These are phyloP conservation scores for Tetradesmus lagerheimii DNA, from an alignment of 139 green algal species.

Conservation along the genomic window DNA sequence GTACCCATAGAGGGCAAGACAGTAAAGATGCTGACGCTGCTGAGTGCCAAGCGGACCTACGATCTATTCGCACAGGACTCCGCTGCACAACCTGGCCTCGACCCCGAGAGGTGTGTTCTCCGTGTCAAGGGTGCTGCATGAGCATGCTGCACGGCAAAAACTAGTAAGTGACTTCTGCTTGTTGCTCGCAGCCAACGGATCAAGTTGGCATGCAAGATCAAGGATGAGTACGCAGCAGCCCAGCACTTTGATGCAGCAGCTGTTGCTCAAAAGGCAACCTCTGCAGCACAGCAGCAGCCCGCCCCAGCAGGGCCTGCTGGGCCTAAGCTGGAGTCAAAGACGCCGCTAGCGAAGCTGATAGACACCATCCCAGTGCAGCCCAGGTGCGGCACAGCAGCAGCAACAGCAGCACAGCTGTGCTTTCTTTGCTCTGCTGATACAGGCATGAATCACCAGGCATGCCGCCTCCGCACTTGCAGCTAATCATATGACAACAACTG, in stretches of 20 bases:
- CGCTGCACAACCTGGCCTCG: slow-evolving; percentile 65
- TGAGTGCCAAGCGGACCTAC: slow-evolving; percentile 86
- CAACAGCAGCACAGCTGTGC: not conserved
- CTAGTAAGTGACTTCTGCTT: not conserved
- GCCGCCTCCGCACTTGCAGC: too few species aligned
- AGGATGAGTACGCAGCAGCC: slow-evolving; percentile 62
- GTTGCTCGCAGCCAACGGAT: slow-evolving; percentile 67
- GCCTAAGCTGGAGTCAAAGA: slow-evolving; percentile 59
- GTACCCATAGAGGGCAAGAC: slow-evolving; percentile 78
- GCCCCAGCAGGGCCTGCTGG: slow-evolving; percentile 14
- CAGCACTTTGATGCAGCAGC: slow-evolving; percentile 56
- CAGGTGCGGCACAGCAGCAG: slow-evolving; percentile 38
- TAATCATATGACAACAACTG: too few species aligned
- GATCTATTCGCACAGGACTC: slow-evolving; percentile 87
- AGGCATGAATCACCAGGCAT: not conserved
- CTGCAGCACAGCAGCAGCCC: not conserved
- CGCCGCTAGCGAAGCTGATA: slow-evolving; percentile 77
- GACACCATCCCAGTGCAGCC: slow-evolving; percentile 67
- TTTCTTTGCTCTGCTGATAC: not conserved
- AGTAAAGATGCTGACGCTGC: slow-evolving; percentile 80
- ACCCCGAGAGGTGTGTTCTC: slow-evolving; percentile 70
- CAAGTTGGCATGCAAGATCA: slow-evolving; percentile 79
- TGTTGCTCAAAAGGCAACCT: not conserved
- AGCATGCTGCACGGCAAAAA: not conserved
- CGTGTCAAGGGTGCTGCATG: not conserved